Evolutionary conservation across 2,329 filamentous ascomycete genomes (phyloP).

Genomic region (Talaromyces sp.): DNA sequence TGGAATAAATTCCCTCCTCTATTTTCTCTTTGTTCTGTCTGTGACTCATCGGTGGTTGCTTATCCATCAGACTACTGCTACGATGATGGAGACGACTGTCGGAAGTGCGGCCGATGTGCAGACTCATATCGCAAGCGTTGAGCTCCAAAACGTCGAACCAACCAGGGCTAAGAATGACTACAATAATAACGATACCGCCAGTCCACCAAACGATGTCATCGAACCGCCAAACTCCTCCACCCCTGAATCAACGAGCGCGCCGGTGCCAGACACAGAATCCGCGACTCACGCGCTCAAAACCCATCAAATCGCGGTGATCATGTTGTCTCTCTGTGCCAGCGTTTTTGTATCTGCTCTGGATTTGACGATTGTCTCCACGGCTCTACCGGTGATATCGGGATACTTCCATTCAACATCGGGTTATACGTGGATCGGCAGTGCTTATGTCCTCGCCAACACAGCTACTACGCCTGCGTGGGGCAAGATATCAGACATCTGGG

Average conservation of each 20-base stretch:
- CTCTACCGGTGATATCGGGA: conserved; percentile 50
- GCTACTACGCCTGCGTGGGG: conserved; percentile 27
- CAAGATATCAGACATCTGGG: conserved; percentile 52
- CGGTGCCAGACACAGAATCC: background rate
- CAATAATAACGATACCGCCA: background rate
- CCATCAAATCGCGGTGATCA: conserved; percentile 10
- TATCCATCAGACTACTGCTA: no score
- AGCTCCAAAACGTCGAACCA: background rate
- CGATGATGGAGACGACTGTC: background rate
- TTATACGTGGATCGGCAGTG: conserved; percentile 51
- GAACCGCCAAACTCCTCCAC: background rate
- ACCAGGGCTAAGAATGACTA: background rate
- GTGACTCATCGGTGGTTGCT: background rate
- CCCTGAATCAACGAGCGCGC: background rate
- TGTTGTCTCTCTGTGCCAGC: conserved; percentile 15
- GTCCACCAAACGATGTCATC: background rate
- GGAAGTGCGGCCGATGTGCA: background rate
- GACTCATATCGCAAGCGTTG: background rate
- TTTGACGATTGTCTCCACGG: conserved; percentile 52
- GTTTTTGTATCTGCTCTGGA: conserved; percentile 21
- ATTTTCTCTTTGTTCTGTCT: background rate
- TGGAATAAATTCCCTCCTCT: background rate
- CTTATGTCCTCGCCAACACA: conserved; percentile 46
- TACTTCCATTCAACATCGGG: conserved; percentile 46
- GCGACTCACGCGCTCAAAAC: background rate